These are phyloP conservation scores for Myrmaecium sp. DNA, from an alignment of 2,329 filamentous ascomycete genomes.

Conservation along the genomic window DNA sequence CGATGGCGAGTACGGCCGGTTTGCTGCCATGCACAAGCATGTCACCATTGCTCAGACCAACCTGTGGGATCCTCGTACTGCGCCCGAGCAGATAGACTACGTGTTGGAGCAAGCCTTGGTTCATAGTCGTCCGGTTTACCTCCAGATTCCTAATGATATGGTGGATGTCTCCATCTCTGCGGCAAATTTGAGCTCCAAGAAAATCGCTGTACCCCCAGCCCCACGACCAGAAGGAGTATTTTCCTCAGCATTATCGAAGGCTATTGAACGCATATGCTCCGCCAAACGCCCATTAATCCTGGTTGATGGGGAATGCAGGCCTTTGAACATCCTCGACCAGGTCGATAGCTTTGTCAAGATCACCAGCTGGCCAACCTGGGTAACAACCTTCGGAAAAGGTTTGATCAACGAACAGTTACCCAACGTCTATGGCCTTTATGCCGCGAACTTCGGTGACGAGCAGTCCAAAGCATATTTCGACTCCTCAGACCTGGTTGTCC, in stretches of 20 bases:
- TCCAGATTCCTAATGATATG: conserved; percentile 39
- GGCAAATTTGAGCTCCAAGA: conserved; percentile 12
- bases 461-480: conserved; percentile 20
- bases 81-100: conserved; percentile 34
- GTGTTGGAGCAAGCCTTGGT: conserved; percentile 33
- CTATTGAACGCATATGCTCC: conserved; percentile 26
- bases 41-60: conserved; percentile 35
- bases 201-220: conserved; percentile 9
- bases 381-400: conserved; percentile 32
- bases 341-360: conserved; percentile 26
- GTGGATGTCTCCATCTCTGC: conserved; percentile 22
- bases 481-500: conserved; percentile 27
- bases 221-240: conserved; percentile 11
- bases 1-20: conserved; percentile 37
- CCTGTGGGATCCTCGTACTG: conserved; percentile 27
- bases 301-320: conserved; percentile 33
- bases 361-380: conserved; percentile 32
- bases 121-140: conserved; percentile 38
- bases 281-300: conserved; percentile 34
- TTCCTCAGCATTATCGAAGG: conserved; percentile 14
- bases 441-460: conserved; percentile 23
- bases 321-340: conserved; percentile 24
- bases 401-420: conserved; percentile 30
- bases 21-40: conserved; percentile 31
- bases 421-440: conserved; percentile 34